Evolutionary conservation across 179 eudicot genomes (phyloP).

Genomic region (Silene noctiflora): DNA sequence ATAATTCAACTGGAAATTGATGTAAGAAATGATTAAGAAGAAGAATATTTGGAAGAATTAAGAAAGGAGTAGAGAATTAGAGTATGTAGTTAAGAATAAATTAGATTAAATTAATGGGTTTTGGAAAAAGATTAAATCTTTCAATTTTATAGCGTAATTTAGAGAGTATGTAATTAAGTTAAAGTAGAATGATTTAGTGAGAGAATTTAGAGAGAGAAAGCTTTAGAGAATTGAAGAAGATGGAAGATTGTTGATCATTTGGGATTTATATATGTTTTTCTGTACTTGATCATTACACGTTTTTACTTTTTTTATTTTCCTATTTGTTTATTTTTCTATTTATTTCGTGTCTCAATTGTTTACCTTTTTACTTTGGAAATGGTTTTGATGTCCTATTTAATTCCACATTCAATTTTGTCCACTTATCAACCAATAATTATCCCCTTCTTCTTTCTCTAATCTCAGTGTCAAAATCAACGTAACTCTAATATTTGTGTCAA

Average conservation of each 20-base stretch:
- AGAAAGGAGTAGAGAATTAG: neutral
- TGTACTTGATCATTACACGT: neutral
- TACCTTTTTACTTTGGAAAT: too few species aligned
- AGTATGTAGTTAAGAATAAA: neutral
- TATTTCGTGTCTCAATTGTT: too few species aligned
- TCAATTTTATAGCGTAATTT: neutral
- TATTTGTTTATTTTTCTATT: too few species aligned
- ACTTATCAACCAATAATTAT: too few species aligned
- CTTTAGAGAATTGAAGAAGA: neutral
- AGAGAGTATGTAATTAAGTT: neutral
- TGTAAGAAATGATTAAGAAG: slow-evolving; percentile 11
- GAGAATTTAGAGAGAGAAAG: neutral
- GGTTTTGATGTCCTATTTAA: too few species aligned
- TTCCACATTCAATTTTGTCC: too few species aligned
- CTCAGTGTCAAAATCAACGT: too few species aligned
- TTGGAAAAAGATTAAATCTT: neutral
- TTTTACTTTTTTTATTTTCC: too few species aligned
- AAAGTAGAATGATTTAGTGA: neutral
- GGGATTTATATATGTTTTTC: neutral
- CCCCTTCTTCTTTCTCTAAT: too few species aligned
- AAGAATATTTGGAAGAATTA: slow-evolving; percentile 5
- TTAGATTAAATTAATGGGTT: neutral
- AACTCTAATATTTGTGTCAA: too few species aligned
- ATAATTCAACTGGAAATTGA: slow-evolving; percentile 17
- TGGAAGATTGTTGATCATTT: neutral